phyloP scores from a whole-genome alignment of 371 early-diverging fungal genomes.

The Mortierella sp. region DNA sequence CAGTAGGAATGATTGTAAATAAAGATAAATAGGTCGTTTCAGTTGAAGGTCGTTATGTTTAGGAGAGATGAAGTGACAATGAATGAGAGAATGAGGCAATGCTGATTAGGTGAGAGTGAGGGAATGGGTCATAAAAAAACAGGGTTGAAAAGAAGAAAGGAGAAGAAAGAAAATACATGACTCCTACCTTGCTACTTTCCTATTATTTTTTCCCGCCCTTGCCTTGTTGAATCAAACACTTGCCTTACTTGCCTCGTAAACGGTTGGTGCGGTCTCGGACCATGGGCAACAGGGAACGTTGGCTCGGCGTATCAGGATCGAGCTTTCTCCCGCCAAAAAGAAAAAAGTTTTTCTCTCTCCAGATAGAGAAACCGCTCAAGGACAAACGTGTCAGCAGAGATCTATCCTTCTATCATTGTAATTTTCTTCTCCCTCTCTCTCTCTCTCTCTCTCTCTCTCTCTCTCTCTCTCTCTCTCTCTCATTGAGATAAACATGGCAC shows the following conservation, averaged over 20 bases:
- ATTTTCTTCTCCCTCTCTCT: background rate
- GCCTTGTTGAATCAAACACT: background rate
- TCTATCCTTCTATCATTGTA: background rate
- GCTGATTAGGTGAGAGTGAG: background rate
- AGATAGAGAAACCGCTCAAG: no score
- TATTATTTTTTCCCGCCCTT: background rate
- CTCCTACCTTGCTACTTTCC: no score
- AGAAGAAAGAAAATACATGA: background rate
- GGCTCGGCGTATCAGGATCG: conserved; percentile 1
- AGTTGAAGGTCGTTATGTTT: background rate
- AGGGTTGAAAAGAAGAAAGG: background rate
- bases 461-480: no score
- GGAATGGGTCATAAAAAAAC: conserved; percentile 5
- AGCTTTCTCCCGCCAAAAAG: background rate
- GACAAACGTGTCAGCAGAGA: no score
- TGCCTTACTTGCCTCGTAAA: background rate
- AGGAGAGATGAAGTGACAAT: background rate
- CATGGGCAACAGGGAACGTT: background rate
- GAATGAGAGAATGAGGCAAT: background rate
- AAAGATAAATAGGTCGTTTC: background rate
- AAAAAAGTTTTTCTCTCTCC: no score
- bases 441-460: background rate
- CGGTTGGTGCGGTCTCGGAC: conserved; percentile 8
- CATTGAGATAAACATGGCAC: no score
- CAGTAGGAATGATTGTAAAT: background rate